Percentiles rank a stretch among this genome's conserved stretches.
Evolutionary conservation across 2,329 filamentous ascomycete genomes (phyloP).

Genomic region (Fusarium nodosum): DNA sequence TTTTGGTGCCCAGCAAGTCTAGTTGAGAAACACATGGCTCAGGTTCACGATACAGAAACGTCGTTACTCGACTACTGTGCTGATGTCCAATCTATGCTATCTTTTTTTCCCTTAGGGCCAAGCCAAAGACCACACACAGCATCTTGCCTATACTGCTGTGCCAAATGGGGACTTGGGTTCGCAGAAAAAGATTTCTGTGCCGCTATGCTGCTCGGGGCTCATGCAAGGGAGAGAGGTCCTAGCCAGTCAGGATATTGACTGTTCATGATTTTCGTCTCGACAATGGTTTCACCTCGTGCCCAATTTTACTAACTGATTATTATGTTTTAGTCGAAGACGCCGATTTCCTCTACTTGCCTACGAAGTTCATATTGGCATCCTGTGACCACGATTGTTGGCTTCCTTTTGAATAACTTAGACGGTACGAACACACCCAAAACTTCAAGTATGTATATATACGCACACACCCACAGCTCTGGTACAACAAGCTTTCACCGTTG

Average conservation of each 20-base stretch:
- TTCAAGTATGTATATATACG: slow-evolving; percentile 26
- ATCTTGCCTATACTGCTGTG: slow-evolving; percentile 5
- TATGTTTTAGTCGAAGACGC: slow-evolving; percentile 32
- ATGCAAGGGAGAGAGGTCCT: slow-evolving; percentile 43
- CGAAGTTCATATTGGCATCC: slow-evolving; percentile 24
- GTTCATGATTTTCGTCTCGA: slow-evolving; percentile 39
- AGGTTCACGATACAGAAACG: slow-evolving; percentile 16
- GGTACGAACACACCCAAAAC: slow-evolving; percentile 30
- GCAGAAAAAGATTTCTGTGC: slow-evolving; percentile 30
- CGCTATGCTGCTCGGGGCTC: slow-evolving; percentile 32
- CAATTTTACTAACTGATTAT: slow-evolving; percentile 40
- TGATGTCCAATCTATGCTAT: slow-evolving; percentile 16
- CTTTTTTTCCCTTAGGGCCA: slow-evolving; percentile 7
- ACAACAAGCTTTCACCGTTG: slow-evolving; percentile 37
- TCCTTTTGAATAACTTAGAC: slow-evolving; percentile 14
- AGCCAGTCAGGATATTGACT: slow-evolving; percentile 30
- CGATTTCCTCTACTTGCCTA: slow-evolving; percentile 15
- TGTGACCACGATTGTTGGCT: slow-evolving; percentile 37
- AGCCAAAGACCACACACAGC: not conserved
- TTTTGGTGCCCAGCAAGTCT: slow-evolving; percentile 40
- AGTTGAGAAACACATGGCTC: slow-evolving; percentile 25
- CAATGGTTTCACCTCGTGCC: slow-evolving; percentile 19
- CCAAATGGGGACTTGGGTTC: slow-evolving; percentile 22
- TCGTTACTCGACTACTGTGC: not conserved
- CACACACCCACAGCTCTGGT: slow-evolving; percentile 32